Percentiles rank a stretch among this genome's conserved stretches.
Evolutionary conservation across 192 early-diverging fungal species (phyloP).

Genomic region (Backusella circina): DNA sequence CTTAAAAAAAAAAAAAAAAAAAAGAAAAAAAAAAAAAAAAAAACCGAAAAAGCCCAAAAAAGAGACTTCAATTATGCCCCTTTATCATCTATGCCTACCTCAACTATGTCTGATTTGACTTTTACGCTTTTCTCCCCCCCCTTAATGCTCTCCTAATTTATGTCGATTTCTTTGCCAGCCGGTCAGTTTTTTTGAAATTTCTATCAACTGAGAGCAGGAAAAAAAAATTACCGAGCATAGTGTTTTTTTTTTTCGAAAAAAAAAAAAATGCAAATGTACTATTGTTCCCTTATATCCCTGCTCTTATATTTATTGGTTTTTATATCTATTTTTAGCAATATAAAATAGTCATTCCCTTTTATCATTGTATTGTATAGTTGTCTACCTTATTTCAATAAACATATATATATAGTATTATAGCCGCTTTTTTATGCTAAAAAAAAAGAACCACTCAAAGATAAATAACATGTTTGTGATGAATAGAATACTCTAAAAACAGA

Average conservation of each 20-base stretch:
- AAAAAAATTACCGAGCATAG: neutral
- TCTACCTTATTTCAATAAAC: neutral
- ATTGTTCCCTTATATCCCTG: neutral
- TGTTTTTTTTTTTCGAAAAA: neutral
- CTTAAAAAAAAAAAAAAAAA: neutral
- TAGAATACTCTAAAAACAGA: neutral
- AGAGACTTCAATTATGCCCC: neutral
- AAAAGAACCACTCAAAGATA: neutral
- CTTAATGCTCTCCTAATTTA: neutral
- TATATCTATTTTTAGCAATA: neutral
- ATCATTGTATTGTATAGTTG: conserved; percentile 1
- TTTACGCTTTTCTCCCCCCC: neutral
- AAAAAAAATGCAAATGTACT: neutral
- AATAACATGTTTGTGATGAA: neutral
- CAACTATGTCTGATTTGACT: neutral
- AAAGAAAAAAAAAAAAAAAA: neutral
- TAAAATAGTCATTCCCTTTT: neutral
- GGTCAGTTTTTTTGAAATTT: neutral
- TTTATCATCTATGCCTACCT: neutral
- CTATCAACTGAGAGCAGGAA: neutral
- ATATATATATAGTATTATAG: neutral
- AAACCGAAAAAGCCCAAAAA: neutral
- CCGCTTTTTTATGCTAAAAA: neutral
- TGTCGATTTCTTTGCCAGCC: neutral
- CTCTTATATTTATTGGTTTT: neutral